Evolutionary conservation across 2,329 filamentous ascomycete species (phyloP), one percentile per base, ranked within the genome.

Genomic region (Diaporthe citriasiana): DNA sequence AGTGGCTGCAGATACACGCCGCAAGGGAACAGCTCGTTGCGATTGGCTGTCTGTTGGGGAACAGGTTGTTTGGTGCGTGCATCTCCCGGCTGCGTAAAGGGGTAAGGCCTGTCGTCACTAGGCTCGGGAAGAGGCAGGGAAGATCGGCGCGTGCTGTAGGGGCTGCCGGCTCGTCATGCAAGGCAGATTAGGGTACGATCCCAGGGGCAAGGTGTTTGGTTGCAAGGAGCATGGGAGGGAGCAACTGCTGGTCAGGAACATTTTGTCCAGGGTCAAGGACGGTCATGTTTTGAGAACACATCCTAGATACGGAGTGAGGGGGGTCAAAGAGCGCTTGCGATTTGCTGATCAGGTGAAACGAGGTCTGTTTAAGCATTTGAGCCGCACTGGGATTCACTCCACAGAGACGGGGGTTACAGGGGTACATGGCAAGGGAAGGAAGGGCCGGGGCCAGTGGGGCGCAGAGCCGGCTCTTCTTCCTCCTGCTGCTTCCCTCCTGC

Each of bases 281-380:
- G 19, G n/a, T 51, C 22, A 40, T 71, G 72, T 71, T 74, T 71
- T 45, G 59, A 53, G 51, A 55, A 12, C n/a, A 19, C 42, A 57
- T 55, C 47, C 70, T 57, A 45, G 50, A 42, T 17, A 42, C 56
- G 56, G 55, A 38, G 56, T 38, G 27, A 30, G 17, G 51, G 47
- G n/a, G 55, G 35, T 50, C 19, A 53, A 38, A 69, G 57, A 71
- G 53, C 33, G 38, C 51, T 74, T 73, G 73, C 73, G 73, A 70
- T 74, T 72, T 70, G 73, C 55, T 53, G 56, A 65, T 38, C 22
- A 22, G 47, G 35, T 74, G 73, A 74, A 74, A 74, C 73, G 73
- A 74, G 70, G 70, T 74, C 60, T 51, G 70, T 73, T 74, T 74
- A 74, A 74, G 73, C 70, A 63, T 70, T 72, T 72, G 70, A 74